Conservation (phyloP, 1,139 yeast species). For the Hemisphaericaspora lyxosophila region DNA sequence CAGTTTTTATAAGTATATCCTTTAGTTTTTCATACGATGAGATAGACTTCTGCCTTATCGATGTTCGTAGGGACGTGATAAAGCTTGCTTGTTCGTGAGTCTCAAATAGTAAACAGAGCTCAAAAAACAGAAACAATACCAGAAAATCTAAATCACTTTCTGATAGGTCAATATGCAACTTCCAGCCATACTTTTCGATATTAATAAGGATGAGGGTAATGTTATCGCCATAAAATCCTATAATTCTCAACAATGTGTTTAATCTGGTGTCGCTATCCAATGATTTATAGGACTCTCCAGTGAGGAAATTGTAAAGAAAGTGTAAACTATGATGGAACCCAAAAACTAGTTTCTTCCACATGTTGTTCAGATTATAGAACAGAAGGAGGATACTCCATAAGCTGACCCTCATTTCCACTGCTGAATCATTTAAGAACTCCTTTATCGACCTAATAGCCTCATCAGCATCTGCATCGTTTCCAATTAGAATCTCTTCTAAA, state of each 20-base stretch:
- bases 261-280: constrained; percentile 16
- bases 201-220: constrained; percentile 23
- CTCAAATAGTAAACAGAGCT: constrained; percentile 43
- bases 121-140: constrained; percentile 24
- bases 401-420: constrained; percentile 65
- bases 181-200: constrained; percentile 24
- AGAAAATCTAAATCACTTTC: constrained; percentile 5
- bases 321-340: constrained; percentile 54
- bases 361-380: constrained; percentile 49
- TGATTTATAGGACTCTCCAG: constrained; percentile 13
- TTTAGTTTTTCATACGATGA: constrained; percentile 46
- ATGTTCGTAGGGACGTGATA: constrained; percentile 34
- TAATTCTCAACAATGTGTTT: constrained; percentile 24
- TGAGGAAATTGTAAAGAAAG: constrained; percentile 25
- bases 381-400: constrained; percentile 76
- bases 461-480: constrained; percentile 10
- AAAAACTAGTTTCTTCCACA: constrained; percentile 41
- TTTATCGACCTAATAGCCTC: constrained; percentile 49
- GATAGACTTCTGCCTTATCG: constrained; percentile 29
- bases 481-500: constrained; percentile 53
- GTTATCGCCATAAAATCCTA: constrained; percentile 35
- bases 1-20: constrained; percentile 37
- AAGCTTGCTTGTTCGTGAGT: constrained; percentile 51
- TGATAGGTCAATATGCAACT: constrained; percentile 10
- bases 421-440: constrained; percentile 58